Percentiles rank a stretch among this genome's conserved stretches.
Evolutionary conservation across 176 grass and related monocot genomes (phyloP).

Genomic region (Guadua angustifolia): DNA sequence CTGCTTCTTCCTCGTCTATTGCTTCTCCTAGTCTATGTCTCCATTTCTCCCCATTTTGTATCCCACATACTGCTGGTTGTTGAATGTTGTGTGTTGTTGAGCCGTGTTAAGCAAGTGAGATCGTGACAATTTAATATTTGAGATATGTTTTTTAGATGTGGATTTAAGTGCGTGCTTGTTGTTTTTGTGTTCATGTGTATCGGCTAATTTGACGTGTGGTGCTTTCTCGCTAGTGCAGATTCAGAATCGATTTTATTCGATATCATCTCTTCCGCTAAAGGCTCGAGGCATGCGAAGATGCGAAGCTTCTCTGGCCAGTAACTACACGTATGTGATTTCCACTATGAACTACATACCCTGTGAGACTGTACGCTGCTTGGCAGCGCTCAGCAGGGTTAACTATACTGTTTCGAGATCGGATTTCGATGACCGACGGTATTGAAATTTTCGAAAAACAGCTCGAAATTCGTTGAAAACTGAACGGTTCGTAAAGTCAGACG

Average conservation of each 20-base stretch:
- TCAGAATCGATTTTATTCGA: constrained; percentile 47
- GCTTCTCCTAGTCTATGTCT: no score
- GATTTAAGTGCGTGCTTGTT: neutral
- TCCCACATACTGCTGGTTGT: no score
- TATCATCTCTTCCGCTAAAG: constrained; percentile 47
- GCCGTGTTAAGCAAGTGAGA: no score
- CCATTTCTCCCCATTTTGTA: no score
- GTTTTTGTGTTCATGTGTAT: neutral
- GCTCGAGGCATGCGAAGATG: constrained; percentile 45
- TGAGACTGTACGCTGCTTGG: neutral
- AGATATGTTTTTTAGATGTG: neutral
- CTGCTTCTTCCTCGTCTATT: no score
- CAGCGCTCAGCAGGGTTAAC: neutral
- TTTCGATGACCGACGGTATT: no score
- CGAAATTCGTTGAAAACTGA: no score
- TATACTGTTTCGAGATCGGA: no score
- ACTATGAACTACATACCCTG: constrained; percentile 19
- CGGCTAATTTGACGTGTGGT: neutral
- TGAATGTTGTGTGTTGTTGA: no score
- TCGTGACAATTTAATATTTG: constrained; percentile 27
- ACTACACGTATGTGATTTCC: constrained; percentile 58
- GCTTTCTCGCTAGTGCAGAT: constrained; percentile 52
- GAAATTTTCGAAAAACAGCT: no score
- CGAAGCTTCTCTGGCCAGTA: constrained; percentile 63
- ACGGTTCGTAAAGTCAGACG: no score